Conservation (phyloP, 768 basidiomycete species). For the Amanita pseudoporphyria region DNA sequence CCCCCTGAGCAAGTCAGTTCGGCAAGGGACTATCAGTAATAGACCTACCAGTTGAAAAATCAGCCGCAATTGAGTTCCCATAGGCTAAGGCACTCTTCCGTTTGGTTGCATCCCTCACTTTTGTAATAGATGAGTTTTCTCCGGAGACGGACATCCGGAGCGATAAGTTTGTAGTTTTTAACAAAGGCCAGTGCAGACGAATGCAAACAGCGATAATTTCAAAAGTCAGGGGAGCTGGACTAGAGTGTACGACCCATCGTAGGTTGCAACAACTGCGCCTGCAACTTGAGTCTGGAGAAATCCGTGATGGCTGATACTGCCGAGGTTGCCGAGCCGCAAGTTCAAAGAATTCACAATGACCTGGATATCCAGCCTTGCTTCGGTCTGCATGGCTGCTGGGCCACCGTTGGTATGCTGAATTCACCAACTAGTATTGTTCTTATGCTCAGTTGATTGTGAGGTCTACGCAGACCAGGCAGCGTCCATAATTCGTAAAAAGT, state of each 20-base stretch:
- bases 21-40: background rate
- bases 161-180: background rate
- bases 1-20: background rate
- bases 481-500: slow-evolving; percentile 77
- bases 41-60: slow-evolving; percentile 18
- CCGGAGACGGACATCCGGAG: slow-evolving; percentile 9
- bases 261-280: too few species aligned
- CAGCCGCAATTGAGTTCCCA: slow-evolving; percentile 19
- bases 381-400: slow-evolving; percentile 76
- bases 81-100: slow-evolving; percentile 28
- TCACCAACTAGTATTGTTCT: background rate
- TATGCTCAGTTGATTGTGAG: slow-evolving; percentile 17
- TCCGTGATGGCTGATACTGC: background rate
- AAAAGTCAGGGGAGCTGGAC: too few species aligned
- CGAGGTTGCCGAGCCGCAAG: too few species aligned
- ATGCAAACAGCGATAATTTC: too few species aligned
- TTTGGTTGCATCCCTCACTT: slow-evolving; percentile 22
- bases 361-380: slow-evolving; percentile 64
- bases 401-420: slow-evolving; percentile 48
- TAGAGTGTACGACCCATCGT: too few species aligned
- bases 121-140: slow-evolving; percentile 11
- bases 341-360: too few species aligned
- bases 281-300: too few species aligned
- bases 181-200: background rate
- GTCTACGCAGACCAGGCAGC: slow-evolving; percentile 78